Conservation (phyloP, 176 grass and related monocot genomes). For the Hyparrhenia diplandra region DNA sequence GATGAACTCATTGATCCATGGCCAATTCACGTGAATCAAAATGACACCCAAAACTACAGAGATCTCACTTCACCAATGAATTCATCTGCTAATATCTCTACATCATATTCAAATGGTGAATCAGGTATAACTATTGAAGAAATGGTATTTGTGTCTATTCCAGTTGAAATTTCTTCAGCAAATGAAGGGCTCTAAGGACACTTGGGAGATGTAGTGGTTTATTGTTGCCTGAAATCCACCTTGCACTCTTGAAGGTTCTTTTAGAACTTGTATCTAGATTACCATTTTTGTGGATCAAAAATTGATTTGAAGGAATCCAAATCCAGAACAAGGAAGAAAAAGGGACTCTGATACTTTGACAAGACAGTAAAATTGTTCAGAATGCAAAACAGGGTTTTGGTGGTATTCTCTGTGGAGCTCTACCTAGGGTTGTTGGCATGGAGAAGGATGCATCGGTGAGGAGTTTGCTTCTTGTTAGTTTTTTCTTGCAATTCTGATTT, state of each 20-base stretch:
- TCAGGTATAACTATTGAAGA: slow-evolving; percentile 52
- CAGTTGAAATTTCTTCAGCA: slow-evolving; percentile 62
- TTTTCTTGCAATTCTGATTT: slow-evolving; percentile 17
- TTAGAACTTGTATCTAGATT: slow-evolving; percentile 69
- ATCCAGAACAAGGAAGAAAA: slow-evolving; percentile 79
- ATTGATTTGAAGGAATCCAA: slow-evolving; percentile 83
- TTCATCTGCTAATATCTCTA: slow-evolving; percentile 48
- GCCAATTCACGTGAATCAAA: slow-evolving; percentile 57
- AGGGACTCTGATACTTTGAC: slow-evolving; percentile 65
- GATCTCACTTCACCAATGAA: slow-evolving; percentile 41
- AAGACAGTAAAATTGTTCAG: slow-evolving; percentile 79
- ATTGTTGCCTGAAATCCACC: slow-evolving; percentile 64
- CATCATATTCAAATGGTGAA: slow-evolving; percentile 53
- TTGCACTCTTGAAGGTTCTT: slow-evolving; percentile 79
- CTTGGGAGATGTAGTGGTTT: slow-evolving; percentile 76
- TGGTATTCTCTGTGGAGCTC: slow-evolving; percentile 78
- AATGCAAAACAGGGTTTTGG: slow-evolving; percentile 91
- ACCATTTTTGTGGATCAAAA: slow-evolving; percentile 82
- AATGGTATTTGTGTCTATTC: slow-evolving; percentile 49
- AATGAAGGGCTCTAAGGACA: slow-evolving; percentile 65
- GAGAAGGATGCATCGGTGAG: slow-evolving; percentile 95
- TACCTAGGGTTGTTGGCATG: slow-evolving; percentile 85
- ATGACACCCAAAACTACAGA: slow-evolving; percentile 32
- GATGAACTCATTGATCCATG: slow-evolving; percentile 95
- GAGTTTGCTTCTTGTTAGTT: slow-evolving; percentile 16